Evolutionary conservation across 2,329 filamentous ascomycete genomes (phyloP).

Genomic region (Aspergillus sp.): DNA sequence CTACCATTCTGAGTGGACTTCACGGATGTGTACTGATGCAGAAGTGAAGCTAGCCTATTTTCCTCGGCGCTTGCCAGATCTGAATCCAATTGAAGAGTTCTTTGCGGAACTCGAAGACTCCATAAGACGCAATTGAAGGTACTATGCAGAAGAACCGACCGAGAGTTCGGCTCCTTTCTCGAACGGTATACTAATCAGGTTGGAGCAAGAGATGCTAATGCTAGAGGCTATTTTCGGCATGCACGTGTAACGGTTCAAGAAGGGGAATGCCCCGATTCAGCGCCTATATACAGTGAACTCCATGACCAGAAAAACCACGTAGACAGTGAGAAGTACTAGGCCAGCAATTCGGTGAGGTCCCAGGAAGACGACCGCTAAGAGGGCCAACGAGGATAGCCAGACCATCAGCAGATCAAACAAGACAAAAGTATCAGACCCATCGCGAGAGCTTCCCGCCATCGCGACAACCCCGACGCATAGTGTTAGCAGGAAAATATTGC

Average conservation of each 20-base stretch:
- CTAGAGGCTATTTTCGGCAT: too few species aligned
- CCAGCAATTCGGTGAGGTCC: constrained; percentile 12
- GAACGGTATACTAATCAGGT: too few species aligned
- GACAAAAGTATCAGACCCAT: constrained; percentile 10
- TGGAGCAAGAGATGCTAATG: too few species aligned
- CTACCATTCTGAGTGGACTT: constrained; percentile 18
- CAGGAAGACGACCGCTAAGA: constrained; percentile 11
- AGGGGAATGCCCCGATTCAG: background rate
- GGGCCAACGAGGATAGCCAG: constrained; percentile 12
- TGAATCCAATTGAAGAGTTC: constrained; percentile 32
- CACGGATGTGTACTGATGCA: constrained; percentile 21
- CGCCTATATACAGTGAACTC: constrained; percentile 22
- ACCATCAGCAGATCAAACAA: constrained; percentile 18
- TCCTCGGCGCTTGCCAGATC: constrained; percentile 29
- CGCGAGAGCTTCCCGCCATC: constrained; percentile 2
- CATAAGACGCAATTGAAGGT: constrained; percentile 21
- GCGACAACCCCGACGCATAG: constrained; percentile 38
- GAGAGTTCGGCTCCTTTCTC: too few species aligned
- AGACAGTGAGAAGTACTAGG: constrained; percentile 21
- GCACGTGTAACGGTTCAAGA: too few species aligned
- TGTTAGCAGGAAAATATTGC: constrained; percentile 48
- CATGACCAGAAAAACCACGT: constrained; percentile 27
- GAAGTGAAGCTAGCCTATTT: constrained; percentile 27
- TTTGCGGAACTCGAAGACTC: constrained; percentile 31
- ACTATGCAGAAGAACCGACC: constrained; percentile 1